phyloP scores from a whole-genome alignment of 805 yeast species.

The Yarrowia deformans region DNA sequence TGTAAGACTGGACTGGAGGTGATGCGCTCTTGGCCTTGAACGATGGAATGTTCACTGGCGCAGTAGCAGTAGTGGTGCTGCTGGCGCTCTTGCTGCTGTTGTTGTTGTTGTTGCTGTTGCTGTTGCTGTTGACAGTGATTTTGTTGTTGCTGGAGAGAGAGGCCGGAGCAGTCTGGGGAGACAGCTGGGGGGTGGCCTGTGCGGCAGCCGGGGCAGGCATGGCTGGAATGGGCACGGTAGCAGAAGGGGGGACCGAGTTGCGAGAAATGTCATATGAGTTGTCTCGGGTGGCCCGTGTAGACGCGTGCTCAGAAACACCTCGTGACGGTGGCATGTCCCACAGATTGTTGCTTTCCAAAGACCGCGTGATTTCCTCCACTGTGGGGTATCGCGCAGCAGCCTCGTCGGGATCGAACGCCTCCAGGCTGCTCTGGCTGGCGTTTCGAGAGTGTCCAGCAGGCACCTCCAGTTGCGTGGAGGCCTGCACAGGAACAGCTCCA shows the following conservation, averaged over 20 bases:
- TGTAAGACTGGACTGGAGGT: slow-evolving; percentile 40
- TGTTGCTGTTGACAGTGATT: not conserved
- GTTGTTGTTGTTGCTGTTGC: not conserved
- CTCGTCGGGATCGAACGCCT: slow-evolving; percentile 42
- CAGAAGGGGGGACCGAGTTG: slow-evolving; percentile 4
- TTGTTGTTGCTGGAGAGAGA: not conserved
- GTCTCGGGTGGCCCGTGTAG: slow-evolving; percentile 23
- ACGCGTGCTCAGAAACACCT: slow-evolving; percentile 31
- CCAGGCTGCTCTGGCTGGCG: slow-evolving; percentile 30
- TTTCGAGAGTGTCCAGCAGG: slow-evolving; percentile 18
- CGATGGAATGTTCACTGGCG: slow-evolving; percentile 24
- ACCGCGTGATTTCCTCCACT: slow-evolving; percentile 49
- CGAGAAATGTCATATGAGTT: slow-evolving; percentile 37
- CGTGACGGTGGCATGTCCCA: slow-evolving; percentile 37
- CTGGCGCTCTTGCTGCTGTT: not conserved
- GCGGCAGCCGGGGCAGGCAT: slow-evolving; percentile 26
- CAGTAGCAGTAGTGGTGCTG: not conserved
- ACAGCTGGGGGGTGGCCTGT: slow-evolving; percentile 2
- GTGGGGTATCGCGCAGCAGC: slow-evolving; percentile 48
- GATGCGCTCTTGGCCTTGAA: slow-evolving; percentile 38
- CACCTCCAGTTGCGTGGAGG: slow-evolving; percentile 13
- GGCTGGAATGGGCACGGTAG: slow-evolving; percentile 5
- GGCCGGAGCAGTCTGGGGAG: slow-evolving; percentile 17
- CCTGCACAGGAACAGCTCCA: slow-evolving; percentile 14
- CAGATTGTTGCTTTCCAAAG: slow-evolving; percentile 41